phyloP scores from a whole-genome alignment of 2,329 filamentous ascomycete species.

The Leptographium wingfieldii region DNA sequence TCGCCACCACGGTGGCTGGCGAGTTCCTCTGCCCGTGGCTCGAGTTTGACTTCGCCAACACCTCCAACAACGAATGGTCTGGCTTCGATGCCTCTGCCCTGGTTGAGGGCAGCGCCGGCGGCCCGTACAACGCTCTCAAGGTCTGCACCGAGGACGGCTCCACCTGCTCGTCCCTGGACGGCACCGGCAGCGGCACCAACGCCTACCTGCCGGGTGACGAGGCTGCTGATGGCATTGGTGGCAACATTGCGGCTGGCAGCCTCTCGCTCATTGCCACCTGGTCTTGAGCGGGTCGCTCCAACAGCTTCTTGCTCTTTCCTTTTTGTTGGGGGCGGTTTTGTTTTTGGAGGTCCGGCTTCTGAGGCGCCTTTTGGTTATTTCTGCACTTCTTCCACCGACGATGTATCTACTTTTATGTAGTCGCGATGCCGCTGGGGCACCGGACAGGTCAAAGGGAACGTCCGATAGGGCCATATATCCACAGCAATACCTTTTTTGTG shows the following conservation, averaged over 20 bases:
- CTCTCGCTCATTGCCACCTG: conserved; percentile 12
- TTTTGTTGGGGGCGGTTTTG: not conserved
- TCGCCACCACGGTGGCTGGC: conserved; percentile 25
- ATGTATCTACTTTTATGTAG: not conserved
- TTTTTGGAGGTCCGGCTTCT: not conserved
- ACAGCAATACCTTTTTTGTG: not conserved
- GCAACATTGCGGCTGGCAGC: conserved; percentile 19
- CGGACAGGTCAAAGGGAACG: not conserved
- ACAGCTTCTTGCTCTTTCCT: not conserved
- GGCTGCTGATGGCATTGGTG: conserved; percentile 21
- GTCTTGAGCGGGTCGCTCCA: not conserved
- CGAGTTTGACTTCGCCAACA: conserved; percentile 36
- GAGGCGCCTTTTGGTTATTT: not conserved
- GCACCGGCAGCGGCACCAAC: conserved; percentile 19
- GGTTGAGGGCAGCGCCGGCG: conserved; percentile 23
- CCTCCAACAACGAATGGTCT: conserved; percentile 33
- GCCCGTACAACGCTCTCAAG: conserved; percentile 24
- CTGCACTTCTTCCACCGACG: not conserved
- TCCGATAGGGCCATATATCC: conserved; percentile 10
- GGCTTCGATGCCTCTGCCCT: conserved; percentile 39
- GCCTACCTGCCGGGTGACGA: conserved; percentile 23
- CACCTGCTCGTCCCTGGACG: conserved; percentile 21
- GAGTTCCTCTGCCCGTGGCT: conserved; percentile 33
- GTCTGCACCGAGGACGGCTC: conserved; percentile 24
- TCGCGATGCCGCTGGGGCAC: not conserved